These are phyloP conservation scores for Lecanicillium sp. DNA, from an alignment of 2,329 filamentous ascomycete species.

Conservation along the genomic window DNA sequence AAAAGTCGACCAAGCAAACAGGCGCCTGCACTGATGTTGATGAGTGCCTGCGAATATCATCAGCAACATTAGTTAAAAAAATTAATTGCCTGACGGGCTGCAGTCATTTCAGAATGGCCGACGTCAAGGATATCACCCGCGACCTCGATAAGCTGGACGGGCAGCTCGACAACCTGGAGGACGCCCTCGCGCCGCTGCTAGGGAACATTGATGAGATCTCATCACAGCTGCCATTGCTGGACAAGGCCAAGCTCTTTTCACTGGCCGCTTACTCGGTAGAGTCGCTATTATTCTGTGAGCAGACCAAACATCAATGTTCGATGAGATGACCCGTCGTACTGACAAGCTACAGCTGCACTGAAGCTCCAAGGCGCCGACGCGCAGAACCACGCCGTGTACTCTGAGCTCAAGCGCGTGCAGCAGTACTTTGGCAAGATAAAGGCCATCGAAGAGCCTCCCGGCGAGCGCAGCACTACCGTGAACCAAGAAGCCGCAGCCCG, in stretches of 20 bases:
- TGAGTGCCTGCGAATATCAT: no score
- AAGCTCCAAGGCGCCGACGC: slow-evolving; percentile 73
- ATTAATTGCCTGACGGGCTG: no score
- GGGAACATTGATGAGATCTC: slow-evolving; percentile 60
- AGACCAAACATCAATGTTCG: neutral
- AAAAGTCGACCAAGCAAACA: neutral
- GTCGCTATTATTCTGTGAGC: slow-evolving; percentile 76
- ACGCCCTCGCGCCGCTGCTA: slow-evolving; percentile 67
- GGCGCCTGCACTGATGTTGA: no score
- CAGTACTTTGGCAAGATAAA: slow-evolving; percentile 94
- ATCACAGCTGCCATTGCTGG: slow-evolving; percentile 79
- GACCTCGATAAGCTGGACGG: slow-evolving; percentile 69
- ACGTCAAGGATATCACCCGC: slow-evolving; percentile 52
- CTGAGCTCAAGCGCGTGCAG: slow-evolving; percentile 78
- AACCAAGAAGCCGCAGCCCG: slow-evolving; percentile 74
- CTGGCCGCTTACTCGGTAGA: slow-evolving; percentile 84
- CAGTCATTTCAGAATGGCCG: slow-evolving; percentile 32
- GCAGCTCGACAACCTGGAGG: slow-evolving; percentile 73
- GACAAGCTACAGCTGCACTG: slow-evolving; percentile 51
- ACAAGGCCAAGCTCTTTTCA: slow-evolving; percentile 92
- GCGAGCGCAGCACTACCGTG: slow-evolving; percentile 47
- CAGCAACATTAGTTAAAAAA: neutral
- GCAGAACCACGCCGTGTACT: slow-evolving; percentile 78
- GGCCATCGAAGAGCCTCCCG: slow-evolving; percentile 57
- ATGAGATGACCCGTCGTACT: neutral